These are phyloP conservation scores for Chimonanthus praecox DNA, from an alignment of 164 flowering plant genomes.

Conservation along the genomic window DNA sequence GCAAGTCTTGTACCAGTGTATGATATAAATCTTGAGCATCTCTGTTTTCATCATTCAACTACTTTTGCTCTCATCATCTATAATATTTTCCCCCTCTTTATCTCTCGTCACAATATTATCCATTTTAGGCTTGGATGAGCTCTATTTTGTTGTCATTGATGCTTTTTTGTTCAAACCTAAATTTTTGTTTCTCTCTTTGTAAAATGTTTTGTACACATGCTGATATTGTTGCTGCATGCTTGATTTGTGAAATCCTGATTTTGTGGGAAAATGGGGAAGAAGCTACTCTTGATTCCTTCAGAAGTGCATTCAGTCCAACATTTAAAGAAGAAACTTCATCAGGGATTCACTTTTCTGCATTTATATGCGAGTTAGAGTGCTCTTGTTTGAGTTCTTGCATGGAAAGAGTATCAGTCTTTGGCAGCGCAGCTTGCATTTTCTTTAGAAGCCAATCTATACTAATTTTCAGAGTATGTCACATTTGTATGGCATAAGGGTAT, in stretches of 20 bases:
- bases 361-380: neutral
- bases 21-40: conserved; percentile 10
- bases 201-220: neutral
- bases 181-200: neutral
- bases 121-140: neutral
- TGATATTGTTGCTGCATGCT: neutral
- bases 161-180: neutral
- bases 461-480: neutral
- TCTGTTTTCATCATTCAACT: neutral
- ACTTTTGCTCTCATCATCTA: neutral
- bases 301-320: neutral
- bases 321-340: neutral
- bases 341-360: neutral
- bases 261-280: neutral
- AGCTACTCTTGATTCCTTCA: neutral
- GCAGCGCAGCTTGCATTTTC: neutral
- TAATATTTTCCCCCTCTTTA: neutral
- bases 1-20: conserved; percentile 96
- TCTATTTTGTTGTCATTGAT: neutral
- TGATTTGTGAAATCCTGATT: neutral
- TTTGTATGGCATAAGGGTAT: too few species aligned
- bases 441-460: neutral
- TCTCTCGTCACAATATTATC: neutral
- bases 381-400: neutral
- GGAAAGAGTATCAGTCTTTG: neutral